Conservation (phyloP, 2,329 filamentous ascomycete species). For the Tolypocladium album region DNA sequence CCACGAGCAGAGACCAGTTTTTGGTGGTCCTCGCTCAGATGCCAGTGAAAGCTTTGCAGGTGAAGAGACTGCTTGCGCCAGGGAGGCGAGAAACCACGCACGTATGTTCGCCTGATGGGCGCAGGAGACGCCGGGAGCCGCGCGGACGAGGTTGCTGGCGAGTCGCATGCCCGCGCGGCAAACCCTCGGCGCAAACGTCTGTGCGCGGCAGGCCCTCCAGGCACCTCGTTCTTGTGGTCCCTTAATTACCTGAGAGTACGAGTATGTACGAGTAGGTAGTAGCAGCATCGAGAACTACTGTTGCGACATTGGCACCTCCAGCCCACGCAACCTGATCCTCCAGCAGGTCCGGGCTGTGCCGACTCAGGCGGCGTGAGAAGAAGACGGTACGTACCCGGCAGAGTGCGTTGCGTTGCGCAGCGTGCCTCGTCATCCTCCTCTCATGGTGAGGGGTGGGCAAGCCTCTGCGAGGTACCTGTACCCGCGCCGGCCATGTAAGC, state of each 20-base stretch:
- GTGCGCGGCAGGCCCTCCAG: not conserved
- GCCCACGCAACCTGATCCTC: too few relatives aligned
- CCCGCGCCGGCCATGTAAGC: constrained; percentile 3
- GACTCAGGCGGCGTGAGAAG: not conserved
- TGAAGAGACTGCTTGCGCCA: not conserved
- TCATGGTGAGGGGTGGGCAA: constrained; percentile 2
- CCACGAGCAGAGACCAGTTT: too few relatives aligned
- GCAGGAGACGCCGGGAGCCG: not conserved
- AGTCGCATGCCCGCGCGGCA: not conserved
- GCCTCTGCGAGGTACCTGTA: constrained; percentile 8
- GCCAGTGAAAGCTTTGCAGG: not conserved
- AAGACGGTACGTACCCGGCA: not conserved
- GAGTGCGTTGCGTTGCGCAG: constrained; percentile 1
- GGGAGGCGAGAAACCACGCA: not conserved
- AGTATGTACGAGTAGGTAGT: too few relatives aligned
- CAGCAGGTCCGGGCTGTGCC: not conserved
- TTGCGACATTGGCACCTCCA: too few relatives aligned
- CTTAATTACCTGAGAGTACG: too few relatives aligned
- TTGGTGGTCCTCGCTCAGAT: too few relatives aligned
- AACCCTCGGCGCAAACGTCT: not conserved
- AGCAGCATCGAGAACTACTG: not conserved
- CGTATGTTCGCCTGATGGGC: not conserved
- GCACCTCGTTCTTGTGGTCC: too few relatives aligned
- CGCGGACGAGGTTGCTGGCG: not conserved
- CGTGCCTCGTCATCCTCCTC: constrained; percentile 29